phyloP scores from a whole-genome alignment of 352 stramenopile species.

The Phytophthora ramorum region DNA sequence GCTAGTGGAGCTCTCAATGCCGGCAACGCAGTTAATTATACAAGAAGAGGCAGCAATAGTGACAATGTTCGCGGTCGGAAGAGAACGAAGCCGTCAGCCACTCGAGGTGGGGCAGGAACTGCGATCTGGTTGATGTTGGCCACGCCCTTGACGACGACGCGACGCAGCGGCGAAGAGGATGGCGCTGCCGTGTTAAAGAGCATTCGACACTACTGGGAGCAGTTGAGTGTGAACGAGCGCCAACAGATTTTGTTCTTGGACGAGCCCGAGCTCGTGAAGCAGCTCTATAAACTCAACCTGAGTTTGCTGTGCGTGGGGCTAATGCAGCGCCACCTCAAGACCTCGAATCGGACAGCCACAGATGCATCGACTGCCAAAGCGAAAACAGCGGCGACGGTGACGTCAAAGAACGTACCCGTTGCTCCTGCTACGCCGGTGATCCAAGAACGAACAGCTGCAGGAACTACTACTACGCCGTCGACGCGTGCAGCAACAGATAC shows the following conservation, averaged over 20 bases:
- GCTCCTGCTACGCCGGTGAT: background rate
- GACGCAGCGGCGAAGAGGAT: conserved; percentile 23
- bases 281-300: conserved; percentile 89
- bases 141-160: conserved; percentile 21
- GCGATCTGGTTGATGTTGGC: conserved; percentile 35
- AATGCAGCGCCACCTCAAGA: conserved; percentile 86
- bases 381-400: background rate
- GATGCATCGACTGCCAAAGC: conserved; percentile 7
- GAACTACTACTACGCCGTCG: background rate
- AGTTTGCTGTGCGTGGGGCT: conserved; percentile 84
- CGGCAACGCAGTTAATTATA: conserved; percentile 1
- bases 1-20: conserved; percentile 8
- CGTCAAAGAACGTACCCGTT: background rate
- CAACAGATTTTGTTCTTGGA: conserved; percentile 85
- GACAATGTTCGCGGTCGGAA: conserved; percentile 38
- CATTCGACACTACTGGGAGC: conserved; percentile 73
- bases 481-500: conserved; percentile 26
- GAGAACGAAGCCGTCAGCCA: conserved; percentile 41
- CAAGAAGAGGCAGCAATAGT: conserved; percentile 3
- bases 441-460: conserved; percentile 8
- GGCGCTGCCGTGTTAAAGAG: conserved; percentile 27
- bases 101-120: conserved; percentile 13
- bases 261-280: conserved; percentile 83
- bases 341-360: conserved; percentile 27
- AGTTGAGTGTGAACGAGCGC: conserved; percentile 64